Base-by-base conservation (phyloP, 1,284 basidiomycete genomes). In the Mycena sp. region DNA sequence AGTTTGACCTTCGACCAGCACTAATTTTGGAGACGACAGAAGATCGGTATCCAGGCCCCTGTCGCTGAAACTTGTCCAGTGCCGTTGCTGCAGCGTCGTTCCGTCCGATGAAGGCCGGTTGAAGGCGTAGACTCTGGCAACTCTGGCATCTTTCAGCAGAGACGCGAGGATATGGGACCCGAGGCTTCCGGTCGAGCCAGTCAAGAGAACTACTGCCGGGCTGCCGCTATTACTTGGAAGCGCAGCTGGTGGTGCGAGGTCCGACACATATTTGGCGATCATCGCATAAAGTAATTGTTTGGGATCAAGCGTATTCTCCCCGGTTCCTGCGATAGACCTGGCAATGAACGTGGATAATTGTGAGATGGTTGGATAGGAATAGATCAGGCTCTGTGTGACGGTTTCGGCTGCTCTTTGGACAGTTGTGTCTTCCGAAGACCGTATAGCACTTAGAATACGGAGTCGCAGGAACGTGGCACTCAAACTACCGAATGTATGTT, bases 391-490 rank as follows among this genome's bases (percentile, higher is more conserved):
- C 52, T 76, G 74, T 1, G 70, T n/a, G 12, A 64, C 61, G 4
- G 40, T 57, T 35, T 38, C 41, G 9, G 49, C 61, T 9, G 54
- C 55, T 1, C 41, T 30, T 21, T 46, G 48, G 2, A 19, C 2
- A 3, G 25, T 29, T 6, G 41, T 11, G 37, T 62, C 50, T 4
- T 11, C n/a, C 19, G 57, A 54, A 25, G 32, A 54, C 29, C 32
- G 72, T 55, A 81, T 62, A 2, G 74, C 75, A n/a, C 71, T 68
- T 9, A 73, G 61, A 46, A 80, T 72, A 7, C 72, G 77, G 55
- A 71, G 74, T 1, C 77, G 77, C 7, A 81, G 66, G 51, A 79
- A 73, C 0, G 78, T 78, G 0, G 75, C 74, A 37, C 73, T 74
- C 37, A 80, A 63, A 52, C 78, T 78, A 60, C n/a, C n/a, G n/a